Base-by-base conservation (phyloP, 2,329 filamentous ascomycete genomes). In the Diaporthe capsici region DNA sequence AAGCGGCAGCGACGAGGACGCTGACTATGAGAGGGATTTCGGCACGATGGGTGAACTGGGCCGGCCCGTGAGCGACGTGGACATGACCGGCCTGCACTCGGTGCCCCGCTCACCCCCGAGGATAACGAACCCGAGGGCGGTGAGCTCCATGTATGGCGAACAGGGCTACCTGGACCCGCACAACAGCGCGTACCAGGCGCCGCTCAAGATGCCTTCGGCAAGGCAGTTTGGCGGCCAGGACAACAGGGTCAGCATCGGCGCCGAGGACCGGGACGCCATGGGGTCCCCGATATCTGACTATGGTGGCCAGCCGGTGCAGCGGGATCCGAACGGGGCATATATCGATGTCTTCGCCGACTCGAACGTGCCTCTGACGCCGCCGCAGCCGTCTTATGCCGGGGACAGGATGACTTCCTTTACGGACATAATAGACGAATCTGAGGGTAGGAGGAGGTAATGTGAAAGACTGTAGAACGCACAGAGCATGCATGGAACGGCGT, bases 291-390 rank as follows among this genome's bases (percentile, higher is more conserved):
- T 75, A 55, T 63, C 77, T 61, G 71, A 78, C 75, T 71, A 81
- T 79, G n/a, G 77, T 80, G 51, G 85, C 83, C 84, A 25, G 79
- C 81, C 55, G 74, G 85, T 70, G 82, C 37, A 84, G 61, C 82
- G 85, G n/a, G 85, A 87, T 76, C 84, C 84, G 4, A 88, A 85
- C 78, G 85, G 82, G 71, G 86, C 88, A 80, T 87, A 86, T 81
- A 90, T 90, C 80, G 87, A 88, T 77, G 84, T 91, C 12, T 90
- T 89, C 75, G 87, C 87, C 1, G 88, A 90, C 78, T 85, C 86
- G 28, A 81, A 83, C 67, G 87, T 85, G 1, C 65, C 65, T n/a
- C 84, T 87, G 34, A 83, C 80, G 5, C 76, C 77, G 17, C 68
- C 76, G 5, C 63, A 34, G 58, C 53, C 53, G 13, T 55, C 25